These are phyloP conservation scores for Aristolochia californica DNA, from an alignment of 164 flowering plant genomes.

Conservation along the genomic window DNA sequence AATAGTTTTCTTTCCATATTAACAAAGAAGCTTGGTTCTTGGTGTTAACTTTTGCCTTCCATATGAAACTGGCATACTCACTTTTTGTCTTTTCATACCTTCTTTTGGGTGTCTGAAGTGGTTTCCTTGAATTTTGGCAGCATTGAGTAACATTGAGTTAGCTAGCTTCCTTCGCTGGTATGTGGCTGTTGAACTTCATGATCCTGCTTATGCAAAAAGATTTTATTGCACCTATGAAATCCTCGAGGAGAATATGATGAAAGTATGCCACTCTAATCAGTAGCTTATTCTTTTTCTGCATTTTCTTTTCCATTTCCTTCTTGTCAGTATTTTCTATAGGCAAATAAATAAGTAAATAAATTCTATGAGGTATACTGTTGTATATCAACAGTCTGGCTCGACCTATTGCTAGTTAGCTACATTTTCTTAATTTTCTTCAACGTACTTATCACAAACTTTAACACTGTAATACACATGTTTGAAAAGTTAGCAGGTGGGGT, in stretches of 20 bases:
- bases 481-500: constrained; percentile 52
- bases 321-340: neutral
- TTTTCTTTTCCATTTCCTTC: neutral
- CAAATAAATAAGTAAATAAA: neutral
- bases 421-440: neutral
- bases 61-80: no score
- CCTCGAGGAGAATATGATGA: constrained; percentile 81
- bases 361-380: neutral
- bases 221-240: constrained; percentile 84
- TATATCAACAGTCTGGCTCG: neutral
- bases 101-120: neutral
- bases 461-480: no score
- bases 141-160: constrained; percentile 75
- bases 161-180: constrained; percentile 99
- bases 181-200: constrained; percentile 96
- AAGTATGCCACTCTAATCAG: constrained; percentile 34
- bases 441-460: no score
- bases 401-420: neutral
- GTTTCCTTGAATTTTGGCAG: constrained; percentile 30
- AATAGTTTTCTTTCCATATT: no score
- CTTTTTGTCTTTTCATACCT: no score
- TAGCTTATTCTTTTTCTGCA: neutral
- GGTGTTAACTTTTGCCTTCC: no score
- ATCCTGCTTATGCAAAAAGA: constrained; percentile 88
- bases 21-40: no score